phyloP scores from a whole-genome alignment of 2,329 filamentous ascomycete genomes.

The Penicillium sp. region DNA sequence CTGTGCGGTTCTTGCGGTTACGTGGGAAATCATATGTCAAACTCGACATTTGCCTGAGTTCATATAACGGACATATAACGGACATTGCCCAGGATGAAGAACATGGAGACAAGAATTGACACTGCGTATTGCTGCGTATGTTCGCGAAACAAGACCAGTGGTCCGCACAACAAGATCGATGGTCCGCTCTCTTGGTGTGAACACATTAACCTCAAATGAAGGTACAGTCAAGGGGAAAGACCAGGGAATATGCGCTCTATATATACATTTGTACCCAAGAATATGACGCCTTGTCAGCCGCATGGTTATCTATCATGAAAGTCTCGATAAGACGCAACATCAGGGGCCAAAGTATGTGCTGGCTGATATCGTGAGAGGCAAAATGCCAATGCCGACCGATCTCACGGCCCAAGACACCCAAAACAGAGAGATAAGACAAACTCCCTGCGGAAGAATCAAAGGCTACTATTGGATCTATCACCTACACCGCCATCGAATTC shows the following conservation, averaged over 20 bases:
- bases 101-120: constrained; percentile 17
- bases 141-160: constrained; percentile 5
- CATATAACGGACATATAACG: constrained; percentile 20
- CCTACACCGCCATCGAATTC: constrained; percentile 10
- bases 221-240: neutral
- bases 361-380: constrained; percentile 3
- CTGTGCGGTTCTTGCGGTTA: constrained; percentile 24
- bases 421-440: constrained; percentile 7
- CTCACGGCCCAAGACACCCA: neutral
- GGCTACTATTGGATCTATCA: constrained; percentile 3
- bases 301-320: constrained; percentile 23
- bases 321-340: constrained; percentile 27
- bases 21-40: constrained; percentile 7
- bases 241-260: constrained; percentile 8
- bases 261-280: constrained; percentile 8
- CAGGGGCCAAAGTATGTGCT: constrained; percentile 10
- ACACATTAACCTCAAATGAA: neutral
- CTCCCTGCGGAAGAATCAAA: neutral
- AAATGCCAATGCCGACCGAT: neutral
- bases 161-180: neutral
- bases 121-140: constrained; percentile 8
- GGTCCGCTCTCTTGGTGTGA: neutral
- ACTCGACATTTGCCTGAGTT: constrained; percentile 9
- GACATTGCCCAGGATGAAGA: constrained; percentile 3
- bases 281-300: constrained; percentile 4